Evolutionary conservation across 768 basidiomycete species (phyloP).

Genomic region (Chalciporus sphaerocephalus): DNA sequence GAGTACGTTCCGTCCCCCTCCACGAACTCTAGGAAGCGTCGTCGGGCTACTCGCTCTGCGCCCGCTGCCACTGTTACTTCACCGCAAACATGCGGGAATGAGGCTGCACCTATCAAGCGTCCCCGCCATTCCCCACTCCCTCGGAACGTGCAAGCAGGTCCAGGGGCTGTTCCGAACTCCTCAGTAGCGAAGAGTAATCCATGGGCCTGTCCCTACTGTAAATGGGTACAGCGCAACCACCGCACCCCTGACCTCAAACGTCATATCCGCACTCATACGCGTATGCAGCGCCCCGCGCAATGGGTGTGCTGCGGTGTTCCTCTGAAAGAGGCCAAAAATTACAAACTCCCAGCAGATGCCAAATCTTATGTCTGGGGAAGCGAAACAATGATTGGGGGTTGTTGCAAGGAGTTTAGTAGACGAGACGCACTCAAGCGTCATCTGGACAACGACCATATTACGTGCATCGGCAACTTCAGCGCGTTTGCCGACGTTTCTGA

Average conservation of each 20-base stretch:
- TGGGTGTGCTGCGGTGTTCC: constrained; percentile 39
- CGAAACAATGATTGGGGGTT: constrained; percentile 35
- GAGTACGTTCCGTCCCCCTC: constrained; percentile 42
- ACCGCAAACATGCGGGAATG: constrained; percentile 7
- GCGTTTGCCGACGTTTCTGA: constrained; percentile 26
- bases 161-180: constrained; percentile 14
- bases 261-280: constrained; percentile 52
- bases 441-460: constrained; percentile 34
- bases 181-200: constrained; percentile 30
- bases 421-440: constrained; percentile 40
- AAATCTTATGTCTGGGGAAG: constrained; percentile 27
- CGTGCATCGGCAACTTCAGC: constrained; percentile 31
- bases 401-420: constrained; percentile 35
- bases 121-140: constrained; percentile 35
- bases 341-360: constrained; percentile 20
- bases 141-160: constrained; percentile 43
- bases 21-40: constrained; percentile 33
- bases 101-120: constrained; percentile 18
- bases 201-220: constrained; percentile 45
- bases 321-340: constrained; percentile 20
- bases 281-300: constrained; percentile 31
- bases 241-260: constrained; percentile 58
- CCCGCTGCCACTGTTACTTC: neutral
- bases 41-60: constrained; percentile 14
- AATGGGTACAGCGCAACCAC: constrained; percentile 44